Conservation (phyloP, 805 yeast species). For the Teunomyces panamensis region DNA sequence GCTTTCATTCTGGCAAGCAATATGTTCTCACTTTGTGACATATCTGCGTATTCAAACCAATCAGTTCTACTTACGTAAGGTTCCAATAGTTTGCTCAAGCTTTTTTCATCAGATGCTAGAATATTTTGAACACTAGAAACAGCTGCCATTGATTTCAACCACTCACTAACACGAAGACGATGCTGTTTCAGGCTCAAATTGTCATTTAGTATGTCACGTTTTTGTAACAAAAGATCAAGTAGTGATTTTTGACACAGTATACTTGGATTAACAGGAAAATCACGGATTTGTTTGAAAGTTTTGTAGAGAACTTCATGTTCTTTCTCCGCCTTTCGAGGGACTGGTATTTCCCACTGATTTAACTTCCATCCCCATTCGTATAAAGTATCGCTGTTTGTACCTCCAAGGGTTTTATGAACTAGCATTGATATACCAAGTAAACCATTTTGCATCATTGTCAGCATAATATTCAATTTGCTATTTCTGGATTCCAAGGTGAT, state of each 20-base stretch:
- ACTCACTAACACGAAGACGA: conserved; percentile 10
- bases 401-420: conserved; percentile 23
- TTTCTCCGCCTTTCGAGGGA: conserved; percentile 29
- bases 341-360: conserved; percentile 72
- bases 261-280: conserved; percentile 20
- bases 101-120: conserved; percentile 8
- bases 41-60: conserved; percentile 40
- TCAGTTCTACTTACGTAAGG: conserved; percentile 15
- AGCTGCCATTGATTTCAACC: conserved; percentile 28
- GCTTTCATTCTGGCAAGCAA: conserved; percentile 40
- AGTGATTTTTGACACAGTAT: conserved; percentile 18
- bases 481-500: conserved; percentile 10
- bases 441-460: conserved; percentile 50
- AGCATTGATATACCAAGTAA: conserved; percentile 55
- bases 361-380: conserved; percentile 77
- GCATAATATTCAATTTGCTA: conserved; percentile 18
- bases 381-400: conserved; percentile 6
- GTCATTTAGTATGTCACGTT: conserved; percentile 6
- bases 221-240: conserved; percentile 14
- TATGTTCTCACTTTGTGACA: conserved; percentile 40
- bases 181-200: conserved; percentile 14
- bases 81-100: conserved; percentile 4
- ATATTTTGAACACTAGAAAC: conserved; percentile 20
- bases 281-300: conserved; percentile 47
- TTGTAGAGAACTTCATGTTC: conserved; percentile 52